Evolutionary conservation across 768 basidiomycete species (phyloP), one percentile per base, ranked within the genome.

Genomic region (Lentinula detonsa): DNA sequence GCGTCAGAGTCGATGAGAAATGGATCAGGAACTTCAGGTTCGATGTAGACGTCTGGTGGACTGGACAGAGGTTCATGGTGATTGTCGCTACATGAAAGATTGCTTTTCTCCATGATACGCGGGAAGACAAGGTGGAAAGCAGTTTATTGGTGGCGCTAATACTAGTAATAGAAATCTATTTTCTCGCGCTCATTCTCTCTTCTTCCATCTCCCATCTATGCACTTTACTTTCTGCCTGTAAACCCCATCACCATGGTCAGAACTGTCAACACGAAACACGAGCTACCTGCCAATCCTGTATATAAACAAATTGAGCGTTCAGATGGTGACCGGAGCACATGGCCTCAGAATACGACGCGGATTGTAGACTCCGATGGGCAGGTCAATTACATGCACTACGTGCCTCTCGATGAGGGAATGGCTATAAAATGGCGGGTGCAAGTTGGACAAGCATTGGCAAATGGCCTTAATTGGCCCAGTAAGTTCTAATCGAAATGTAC

Each of bases 371-470:
- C 59, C 6, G 85, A 85, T 7, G 86, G 87, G 13, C 75, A 84
- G 58, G 86, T 93, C 34, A 93, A 93, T 67, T 93, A 71, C 71
- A 88, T 87, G 82, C 78, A 81, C 15, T 76, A 74, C 2, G 70
- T 90, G 1, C 72, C 69, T 18, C 66, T 81, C 18, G 82, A 87
- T 54, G 81, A 85, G 45, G 69, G 75, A 21, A 72, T 81, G 16
- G 68, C 76, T 45, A 71, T 87, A 35, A 81, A 81, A 68, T 93
- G 91, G 89, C 79, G 85, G 39, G 55, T 74, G 0, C 62, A 68
- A 33, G 72, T 77, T 34, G 82, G 73, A 4, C 72, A 75, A 43
- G 79, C 78, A 3, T 68, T 81, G 23, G 76, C 78, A 6, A 61
- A 73, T 15, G 70, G 73, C 9, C 65, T 87, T 59, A 75, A 78